Evolutionary conservation across 805 yeast genomes (phyloP), one percentile per base, ranked within the genome.

Genomic region (Yarrowia bubula): DNA sequence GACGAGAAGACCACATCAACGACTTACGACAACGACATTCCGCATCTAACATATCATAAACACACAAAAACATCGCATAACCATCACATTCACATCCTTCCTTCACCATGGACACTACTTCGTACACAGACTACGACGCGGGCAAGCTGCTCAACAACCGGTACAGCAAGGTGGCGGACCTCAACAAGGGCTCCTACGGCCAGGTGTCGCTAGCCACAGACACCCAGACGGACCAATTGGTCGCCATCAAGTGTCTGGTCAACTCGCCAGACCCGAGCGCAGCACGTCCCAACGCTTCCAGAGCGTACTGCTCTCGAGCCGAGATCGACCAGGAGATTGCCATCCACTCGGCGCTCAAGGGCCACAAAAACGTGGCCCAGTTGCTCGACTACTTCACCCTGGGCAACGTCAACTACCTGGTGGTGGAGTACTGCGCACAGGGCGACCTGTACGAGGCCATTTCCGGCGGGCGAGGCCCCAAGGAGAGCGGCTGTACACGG

Each of bases 101-200:
- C 38, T 13, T 33, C 57, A 8, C 57, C 62, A 41, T 55, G 62
- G 62, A 43, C 41, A 58, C 64, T 43, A 14, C 50, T n/a, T 58
- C 57, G 3, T 51, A 51, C 63, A 53, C 37, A 2, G 43, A 51
- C 9, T 51, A 63, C 57, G 48, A 63, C 61, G 42, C 50, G 28
- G 66, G 66, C 53, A 42, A 48, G 48, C 79, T 88, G 50, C 78
- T 90, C 65, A 82, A 86, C 67, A 80, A 80, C 64, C 79, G 89
- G 65, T 93, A 91, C 77, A 77, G 79, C 66, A 87, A 87, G 70
- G 80, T 91, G 22, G 68, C 76, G 14, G 73, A 72, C 72, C 84
- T 93, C 66, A 90, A 92, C 72, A 92, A 90, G 75, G 98, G 98
- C 35, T 90, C 98, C 0, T 93, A 90, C 75, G 98, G 98, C 60